phyloP scores from a whole-genome alignment of 805 yeast species.

The Saturnispora besseyi region DNA sequence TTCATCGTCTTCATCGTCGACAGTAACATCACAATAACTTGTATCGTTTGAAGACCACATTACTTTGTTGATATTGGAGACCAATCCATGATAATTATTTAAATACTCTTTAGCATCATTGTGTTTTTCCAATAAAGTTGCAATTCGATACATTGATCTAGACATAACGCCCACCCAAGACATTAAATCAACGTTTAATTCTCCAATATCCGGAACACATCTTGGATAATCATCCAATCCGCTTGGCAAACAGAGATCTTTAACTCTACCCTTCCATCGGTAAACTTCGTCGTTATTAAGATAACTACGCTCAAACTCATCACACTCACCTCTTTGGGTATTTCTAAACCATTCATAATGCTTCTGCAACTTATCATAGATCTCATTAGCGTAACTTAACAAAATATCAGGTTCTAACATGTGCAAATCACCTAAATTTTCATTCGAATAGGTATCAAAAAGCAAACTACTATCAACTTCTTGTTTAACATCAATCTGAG shows the following conservation, averaged over 20 bases:
- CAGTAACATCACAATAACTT: conserved; percentile 75
- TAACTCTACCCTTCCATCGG: conserved; percentile 90
- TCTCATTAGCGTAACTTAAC: conserved; percentile 44
- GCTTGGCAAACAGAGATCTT: conserved; percentile 78
- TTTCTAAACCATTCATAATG: conserved; percentile 82
- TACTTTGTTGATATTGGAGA: conserved; percentile 54
- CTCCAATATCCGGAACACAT: conserved; percentile 78
- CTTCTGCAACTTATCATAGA: conserved; percentile 66
- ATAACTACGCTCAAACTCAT: conserved; percentile 57
- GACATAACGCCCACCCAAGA: conserved; percentile 96
- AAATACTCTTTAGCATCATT: conserved; percentile 52
- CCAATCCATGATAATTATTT: conserved; percentile 45
- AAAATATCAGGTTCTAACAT: conserved; percentile 51
- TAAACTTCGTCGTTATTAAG: conserved; percentile 54
- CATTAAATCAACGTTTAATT: conserved; percentile 79
- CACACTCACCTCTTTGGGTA: conserved; percentile 69
- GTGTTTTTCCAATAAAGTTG: conserved; percentile 46
- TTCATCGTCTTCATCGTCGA: conserved; percentile 60
- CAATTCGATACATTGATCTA: conserved; percentile 65
- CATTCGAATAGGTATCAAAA: conserved; percentile 19
- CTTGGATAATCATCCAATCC: conserved; percentile 97
- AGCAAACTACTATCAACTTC: conserved; percentile 16
- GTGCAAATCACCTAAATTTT: conserved; percentile 42
- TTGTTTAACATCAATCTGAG: conserved; percentile 19
- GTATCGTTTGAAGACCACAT: conserved; percentile 71